Percentiles rank a stretch among this genome's conserved stretches.
These are phyloP conservation scores for Sarocladium oryzae DNA, from an alignment of 2,329 filamentous ascomycete species.

Conservation along the genomic window DNA sequence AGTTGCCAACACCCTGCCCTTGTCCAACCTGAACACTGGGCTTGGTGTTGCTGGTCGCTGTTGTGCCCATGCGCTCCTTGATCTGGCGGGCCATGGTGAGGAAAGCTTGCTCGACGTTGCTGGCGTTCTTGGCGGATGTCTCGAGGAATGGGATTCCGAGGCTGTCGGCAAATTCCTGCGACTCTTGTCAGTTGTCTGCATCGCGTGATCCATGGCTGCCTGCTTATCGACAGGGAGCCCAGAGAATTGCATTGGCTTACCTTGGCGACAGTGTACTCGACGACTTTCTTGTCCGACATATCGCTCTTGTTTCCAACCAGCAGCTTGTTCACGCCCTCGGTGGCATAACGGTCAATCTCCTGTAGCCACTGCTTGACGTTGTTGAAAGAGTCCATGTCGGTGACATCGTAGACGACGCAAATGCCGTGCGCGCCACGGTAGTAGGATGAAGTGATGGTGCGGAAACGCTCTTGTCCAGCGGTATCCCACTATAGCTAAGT, in stretches of 20 bases:
- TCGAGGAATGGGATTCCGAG: slow-evolving; percentile 98
- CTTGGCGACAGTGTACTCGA: slow-evolving; percentile 99
- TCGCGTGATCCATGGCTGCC: slow-evolving; percentile 11
- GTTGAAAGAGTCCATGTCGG: slow-evolving; percentile 99
- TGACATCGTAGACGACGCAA: slow-evolving; percentile 99
- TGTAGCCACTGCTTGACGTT: slow-evolving; percentile 99
- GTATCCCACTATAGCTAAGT: slow-evolving; percentile 83
- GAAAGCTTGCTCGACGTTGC: slow-evolving; percentile 99
- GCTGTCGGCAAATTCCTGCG: slow-evolving; percentile 95
- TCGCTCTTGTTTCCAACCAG: slow-evolving; percentile 99
- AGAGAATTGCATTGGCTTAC: slow-evolving; percentile 44
- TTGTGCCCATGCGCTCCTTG: slow-evolving; percentile 99
- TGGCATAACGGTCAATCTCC: slow-evolving; percentile 98
- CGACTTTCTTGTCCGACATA: slow-evolving; percentile 99
- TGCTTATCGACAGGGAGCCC: not conserved
- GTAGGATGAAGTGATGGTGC: slow-evolving; percentile 99
- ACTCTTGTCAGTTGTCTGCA: slow-evolving; percentile 16
- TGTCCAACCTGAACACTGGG: slow-evolving; percentile 93
- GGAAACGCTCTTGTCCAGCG: slow-evolving; percentile 97
- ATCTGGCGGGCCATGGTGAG: slow-evolving; percentile 99
- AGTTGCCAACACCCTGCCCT: slow-evolving; percentile 87
- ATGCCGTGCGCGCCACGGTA: slow-evolving; percentile 99
- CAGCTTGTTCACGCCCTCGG: slow-evolving; percentile 98
- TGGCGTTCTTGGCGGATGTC: slow-evolving; percentile 98
- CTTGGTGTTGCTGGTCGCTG: slow-evolving; percentile 94